Evolutionary conservation across 2,329 filamentous ascomycete genomes (phyloP).

Genomic region (Zasmidium angulare): DNA sequence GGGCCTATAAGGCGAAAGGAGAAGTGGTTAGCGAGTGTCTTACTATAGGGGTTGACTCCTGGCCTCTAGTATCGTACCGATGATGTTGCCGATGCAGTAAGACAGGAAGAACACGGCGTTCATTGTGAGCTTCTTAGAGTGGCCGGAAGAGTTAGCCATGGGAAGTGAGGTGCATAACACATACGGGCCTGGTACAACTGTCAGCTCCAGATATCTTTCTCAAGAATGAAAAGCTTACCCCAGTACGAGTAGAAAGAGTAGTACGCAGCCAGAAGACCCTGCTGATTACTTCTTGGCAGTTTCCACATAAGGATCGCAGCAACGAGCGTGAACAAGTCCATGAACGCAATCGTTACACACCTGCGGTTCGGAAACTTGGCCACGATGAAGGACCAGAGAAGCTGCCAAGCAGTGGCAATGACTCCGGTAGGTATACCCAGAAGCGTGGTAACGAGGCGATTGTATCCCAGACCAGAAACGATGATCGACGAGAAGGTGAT

Average conservation of each 20-base stretch:
- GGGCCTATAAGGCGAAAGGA: too few relatives aligned
- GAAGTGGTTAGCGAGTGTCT: too few relatives aligned
- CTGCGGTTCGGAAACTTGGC: conserved; percentile 9
- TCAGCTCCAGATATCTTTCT: too few relatives aligned
- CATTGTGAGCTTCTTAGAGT: conserved; percentile 35
- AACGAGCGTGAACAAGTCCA: conserved; percentile 29
- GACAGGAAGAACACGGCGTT: conserved; percentile 32
- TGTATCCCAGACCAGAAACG: conserved; percentile 18
- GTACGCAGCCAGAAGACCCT: conserved; percentile 39
- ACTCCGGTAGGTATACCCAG: conserved; percentile 18
- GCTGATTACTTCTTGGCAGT: conserved; percentile 37
- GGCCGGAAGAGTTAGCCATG: conserved; percentile 33
- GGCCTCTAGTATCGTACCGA: too few relatives aligned
- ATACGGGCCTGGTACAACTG: conserved; percentile 29
- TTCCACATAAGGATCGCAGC: conserved; percentile 36
- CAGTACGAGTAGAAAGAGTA: conserved; percentile 41
- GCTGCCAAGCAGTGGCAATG: conserved; percentile 13
- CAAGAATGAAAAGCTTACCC: too few relatives aligned
- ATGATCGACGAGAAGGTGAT: conserved; percentile 18
- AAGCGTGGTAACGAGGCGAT: conserved; percentile 11
- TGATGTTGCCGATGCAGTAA: conserved; percentile 29
- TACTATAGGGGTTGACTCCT: too few relatives aligned
- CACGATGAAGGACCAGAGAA: conserved; percentile 9
- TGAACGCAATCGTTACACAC: conserved; percentile 28
- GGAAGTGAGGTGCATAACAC: conserved; percentile 34